Base-by-base conservation (phyloP, 768 basidiomycete genomes). In the Asterophora lycoperdoides region DNA sequence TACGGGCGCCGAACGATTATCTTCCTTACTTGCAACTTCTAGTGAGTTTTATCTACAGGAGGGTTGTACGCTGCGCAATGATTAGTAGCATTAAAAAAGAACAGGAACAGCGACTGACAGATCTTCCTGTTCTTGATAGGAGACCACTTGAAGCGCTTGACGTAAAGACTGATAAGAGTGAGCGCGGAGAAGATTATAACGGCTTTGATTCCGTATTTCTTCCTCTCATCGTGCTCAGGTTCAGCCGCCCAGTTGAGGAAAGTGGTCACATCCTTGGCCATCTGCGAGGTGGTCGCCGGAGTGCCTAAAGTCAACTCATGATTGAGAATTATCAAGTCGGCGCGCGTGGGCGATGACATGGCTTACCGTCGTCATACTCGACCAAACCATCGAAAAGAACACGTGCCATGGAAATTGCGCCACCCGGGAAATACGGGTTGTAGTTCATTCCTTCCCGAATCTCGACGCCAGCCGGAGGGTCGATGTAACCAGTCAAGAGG, bases 371-470 rank as follows among this genome's bases (percentile, higher is more conserved):
- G 0, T 91, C 89, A 66, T 89, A 99, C 68, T 99, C 96, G 48
- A 98, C 95, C 38, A 98, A 69, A 33, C 92, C 94, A 61, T 98
- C 96, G 64, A 89, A 98, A 56, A 98, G 73, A 30, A 97, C 83
- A 63, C 95, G 91, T 44, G 92, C 93, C 96, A 99, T 99, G 64
- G 91, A 89, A 52, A 98, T 97, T 56, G 93, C 93, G 62, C 94
- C 95, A 46, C 96, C 93, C 35, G 95, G 95, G 88, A 99, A 99
- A 77, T 86, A 98, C 15, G 93, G 93, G 73, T 92, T 93, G 79
- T 96, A 98, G 80, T 94, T 96, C 91, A 97, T 89, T 57, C 92
- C 95, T 44, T 97, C 95, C 68, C 90, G 91, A 56, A 95, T 77
- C 65, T 92, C 89, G 53, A 95, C 88, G 51, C 92, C 93, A 51